Evolutionary conservation across 805 yeast species (phyloP), one percentile per base, ranked within the genome.

Genomic region (Ogataea nonfermentans): DNA sequence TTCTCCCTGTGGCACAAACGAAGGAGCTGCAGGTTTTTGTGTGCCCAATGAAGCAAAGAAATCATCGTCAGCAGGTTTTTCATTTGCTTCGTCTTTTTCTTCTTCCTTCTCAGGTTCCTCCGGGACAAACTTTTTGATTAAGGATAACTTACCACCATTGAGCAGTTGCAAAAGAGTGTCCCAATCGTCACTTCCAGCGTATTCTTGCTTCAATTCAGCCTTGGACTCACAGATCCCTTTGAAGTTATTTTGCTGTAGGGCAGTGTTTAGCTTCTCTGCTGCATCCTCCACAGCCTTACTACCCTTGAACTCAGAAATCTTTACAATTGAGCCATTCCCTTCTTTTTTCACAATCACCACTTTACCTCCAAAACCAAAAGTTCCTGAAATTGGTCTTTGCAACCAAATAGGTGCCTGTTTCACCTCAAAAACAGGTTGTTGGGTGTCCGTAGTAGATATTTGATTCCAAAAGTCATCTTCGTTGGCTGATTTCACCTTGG

Each of bases 321-420:
- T 59, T 13, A 78, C 60, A 6, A 62, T 41, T 19, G 78, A 68
- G 46, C 63, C 58, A 3, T 55, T 56, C 14, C 70, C 70, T 33
- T 68, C 66, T 37, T 62, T 63, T 8, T 47, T 43, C 8, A 70
- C 66, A 9, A 70, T 61, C 4, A 84, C 90, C 28, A 93, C 61
- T 65, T 87, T 88, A 37, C 96, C 95, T 45, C 99, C 99, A 66
- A 89, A 91, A 0, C 95, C 98, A 72, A 95, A 93, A 2, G 79
- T 68, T 10, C 83, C 96, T 34, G 82, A 71, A 4, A 76, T 71
- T 9, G 88, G 88, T 49, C 83, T 73, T 46, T 77, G 76, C 45
- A 87, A 74, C 99, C 99, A 93, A 43, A 70, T 63, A 35, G 99
- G 99, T 14, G 97, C 93, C 65, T 89, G 95, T 47, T 74, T 70